phyloP scores from a whole-genome alignment of 768 basidiomycete species.

The Termitomyces bulborhizus region DNA sequence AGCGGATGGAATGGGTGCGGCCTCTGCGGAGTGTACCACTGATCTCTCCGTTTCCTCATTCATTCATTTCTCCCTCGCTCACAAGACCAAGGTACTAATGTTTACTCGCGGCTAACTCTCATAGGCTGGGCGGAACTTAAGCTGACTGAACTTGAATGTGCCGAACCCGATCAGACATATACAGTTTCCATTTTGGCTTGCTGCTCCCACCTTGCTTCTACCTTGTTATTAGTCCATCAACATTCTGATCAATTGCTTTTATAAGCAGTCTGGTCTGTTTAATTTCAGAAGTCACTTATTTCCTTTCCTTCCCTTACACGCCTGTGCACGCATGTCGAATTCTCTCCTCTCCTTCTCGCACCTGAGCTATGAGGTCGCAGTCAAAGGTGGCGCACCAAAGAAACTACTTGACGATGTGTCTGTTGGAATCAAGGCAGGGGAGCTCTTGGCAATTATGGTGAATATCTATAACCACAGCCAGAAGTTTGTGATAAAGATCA shows the following conservation, averaged over 20 bases:
- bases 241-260: neutral
- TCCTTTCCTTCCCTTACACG: neutral
- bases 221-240: neutral
- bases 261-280: neutral
- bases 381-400: constrained; percentile 19
- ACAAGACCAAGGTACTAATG: no score
- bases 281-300: neutral
- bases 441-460: constrained; percentile 39
- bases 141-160: no score
- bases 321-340: neutral
- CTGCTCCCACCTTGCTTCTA: no score
- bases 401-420: constrained; percentile 34
- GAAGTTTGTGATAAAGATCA: neutral
- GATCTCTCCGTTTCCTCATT: no score
- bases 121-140: no score
- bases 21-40: no score
- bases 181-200: no score
- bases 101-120: no score
- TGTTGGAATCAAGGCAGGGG: constrained; percentile 30
- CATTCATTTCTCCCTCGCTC: no score
- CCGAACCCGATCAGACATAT: no score
- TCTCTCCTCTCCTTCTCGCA: constrained; percentile 28
- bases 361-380: constrained; percentile 26
- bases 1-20: no score
- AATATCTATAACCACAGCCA: neutral